Base-by-base conservation (phyloP, 352 stramenopile genomes). In the Phytophthora crassamura region DNA sequence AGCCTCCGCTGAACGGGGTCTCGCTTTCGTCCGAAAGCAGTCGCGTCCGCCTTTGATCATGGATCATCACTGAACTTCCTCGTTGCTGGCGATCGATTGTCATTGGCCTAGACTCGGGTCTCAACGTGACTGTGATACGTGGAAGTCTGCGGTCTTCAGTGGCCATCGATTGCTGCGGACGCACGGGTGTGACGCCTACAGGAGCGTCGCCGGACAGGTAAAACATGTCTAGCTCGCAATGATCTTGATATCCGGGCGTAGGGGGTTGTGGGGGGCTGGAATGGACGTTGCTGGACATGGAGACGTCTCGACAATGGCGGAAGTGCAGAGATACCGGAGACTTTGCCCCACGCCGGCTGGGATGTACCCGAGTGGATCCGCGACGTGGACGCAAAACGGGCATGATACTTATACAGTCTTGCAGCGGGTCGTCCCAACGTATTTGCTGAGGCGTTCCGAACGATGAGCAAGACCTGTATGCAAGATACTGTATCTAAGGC, bases 241-340 rank as follows among this genome's bases (percentile, higher is more conserved):
- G 18, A 30, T 53, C 41, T 46, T 47, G 34, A 39, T 12, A 33
- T 12, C 16, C 15, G 14, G 34, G 32, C 25, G 45, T 15, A 30
- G 15, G 16, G 43, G 51, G 5, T 15, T 41, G 41, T 41, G n/a
- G 11, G 38, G 48, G 8, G 15, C 41, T 52, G 34, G 43, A 34
- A 49, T 16, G 34, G 4, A 12, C n/a, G 40, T 36, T 49, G 3
- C 15, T 20, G 11, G 25, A 41, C 41, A 41, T 57, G 7, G n/a
- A n/a, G n/a, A n/a, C n/a, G 30, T 63, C 51, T 68, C 59, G 59
- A 67, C 50, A 61, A 61, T 66, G 57, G 38, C 22, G 52, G 28
- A 55, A 41, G 32, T 52, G 40, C 18, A 25, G 48, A 42, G 11
- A 16, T 36, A 32, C 48, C 18, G 55, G 22, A 48, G 43, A 64